Conservation (phyloP, 1,284 basidiomycete species). For the Ganoderma sinense region DNA sequence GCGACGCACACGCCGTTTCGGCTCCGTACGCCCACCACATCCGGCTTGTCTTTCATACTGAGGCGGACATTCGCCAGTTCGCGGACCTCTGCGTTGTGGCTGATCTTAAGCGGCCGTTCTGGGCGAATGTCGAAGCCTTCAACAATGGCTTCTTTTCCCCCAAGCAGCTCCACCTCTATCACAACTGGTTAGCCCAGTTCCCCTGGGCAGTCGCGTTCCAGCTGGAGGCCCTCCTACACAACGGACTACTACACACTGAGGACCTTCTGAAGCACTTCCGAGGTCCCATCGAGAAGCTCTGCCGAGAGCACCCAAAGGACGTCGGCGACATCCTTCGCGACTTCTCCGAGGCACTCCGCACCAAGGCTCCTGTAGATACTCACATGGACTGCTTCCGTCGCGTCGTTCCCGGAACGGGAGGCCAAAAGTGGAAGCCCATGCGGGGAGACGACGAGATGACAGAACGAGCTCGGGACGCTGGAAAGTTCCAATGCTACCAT, state of each 20-base stretch:
- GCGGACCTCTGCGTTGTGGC: slow-evolving; percentile 59
- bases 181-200: slow-evolving; percentile 50
- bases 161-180: slow-evolving; percentile 54
- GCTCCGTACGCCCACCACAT: slow-evolving; percentile 73
- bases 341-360: slow-evolving; percentile 55
- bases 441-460: slow-evolving; percentile 18
- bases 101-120: slow-evolving; percentile 49
- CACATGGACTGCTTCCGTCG: slow-evolving; percentile 57
- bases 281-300: slow-evolving; percentile 50
- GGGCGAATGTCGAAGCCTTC: slow-evolving; percentile 53
- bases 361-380: slow-evolving; percentile 50
- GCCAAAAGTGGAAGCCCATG: slow-evolving; percentile 10
- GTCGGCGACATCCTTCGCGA: slow-evolving; percentile 58
- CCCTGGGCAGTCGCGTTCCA: slow-evolving; percentile 74
- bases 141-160: slow-evolving; percentile 56
- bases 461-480: slow-evolving; percentile 31
- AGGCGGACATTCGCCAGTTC: slow-evolving; percentile 55
- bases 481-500: slow-evolving; percentile 63
- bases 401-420: slow-evolving; percentile 28
- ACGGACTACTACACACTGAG: slow-evolving; percentile 61
- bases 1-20: slow-evolving; percentile 59
- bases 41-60: slow-evolving; percentile 59
- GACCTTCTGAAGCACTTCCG: slow-evolving; percentile 57
- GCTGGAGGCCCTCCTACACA: slow-evolving; percentile 68
- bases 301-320: slow-evolving; percentile 36